phyloP scores from a whole-genome alignment of 306 rosid genomes.

The Cyclanthera cordifolia region DNA sequence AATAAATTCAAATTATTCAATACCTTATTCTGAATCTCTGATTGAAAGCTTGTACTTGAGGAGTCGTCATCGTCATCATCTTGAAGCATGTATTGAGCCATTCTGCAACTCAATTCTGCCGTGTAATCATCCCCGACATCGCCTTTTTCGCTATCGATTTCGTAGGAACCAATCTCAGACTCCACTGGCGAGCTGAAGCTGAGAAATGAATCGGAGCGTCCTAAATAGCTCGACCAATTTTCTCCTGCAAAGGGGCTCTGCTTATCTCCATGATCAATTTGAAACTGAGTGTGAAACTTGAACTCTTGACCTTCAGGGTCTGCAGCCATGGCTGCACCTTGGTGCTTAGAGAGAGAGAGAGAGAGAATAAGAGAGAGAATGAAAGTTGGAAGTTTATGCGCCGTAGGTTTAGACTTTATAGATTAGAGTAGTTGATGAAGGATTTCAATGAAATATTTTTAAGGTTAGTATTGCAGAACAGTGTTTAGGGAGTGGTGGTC shows the following conservation, averaged over 20 bases:
- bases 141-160: conserved; percentile 15
- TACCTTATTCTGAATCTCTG: conserved; percentile 32
- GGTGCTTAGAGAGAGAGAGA: background rate
- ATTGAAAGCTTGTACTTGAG: conserved; percentile 6
- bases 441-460: background rate
- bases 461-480: too few relatives aligned
- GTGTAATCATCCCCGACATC: conserved; percentile 34
- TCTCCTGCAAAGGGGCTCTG: background rate
- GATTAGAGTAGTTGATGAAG: background rate
- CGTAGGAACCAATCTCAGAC: conserved; percentile 16
- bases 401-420: conserved; percentile 4
- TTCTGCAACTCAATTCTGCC: conserved; percentile 42
- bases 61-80: conserved; percentile 21
- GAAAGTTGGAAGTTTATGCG: background rate
- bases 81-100: conserved; percentile 39
- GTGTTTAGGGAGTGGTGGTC: background rate
- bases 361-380: background rate
- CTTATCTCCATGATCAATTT: conserved; percentile 13
- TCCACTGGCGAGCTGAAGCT: background rate
- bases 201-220: too few relatives aligned
- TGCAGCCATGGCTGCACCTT: conserved; percentile 28
- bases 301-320: conserved; percentile 28
- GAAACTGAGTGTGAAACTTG: conserved; percentile 19
- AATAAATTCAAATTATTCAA: background rate
- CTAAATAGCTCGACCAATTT: background rate